Percentiles rank a stretch among this genome's conserved stretches.
These are phyloP conservation scores for Pistacia vera DNA, from an alignment of 345 rosid species.

Conservation along the genomic window DNA sequence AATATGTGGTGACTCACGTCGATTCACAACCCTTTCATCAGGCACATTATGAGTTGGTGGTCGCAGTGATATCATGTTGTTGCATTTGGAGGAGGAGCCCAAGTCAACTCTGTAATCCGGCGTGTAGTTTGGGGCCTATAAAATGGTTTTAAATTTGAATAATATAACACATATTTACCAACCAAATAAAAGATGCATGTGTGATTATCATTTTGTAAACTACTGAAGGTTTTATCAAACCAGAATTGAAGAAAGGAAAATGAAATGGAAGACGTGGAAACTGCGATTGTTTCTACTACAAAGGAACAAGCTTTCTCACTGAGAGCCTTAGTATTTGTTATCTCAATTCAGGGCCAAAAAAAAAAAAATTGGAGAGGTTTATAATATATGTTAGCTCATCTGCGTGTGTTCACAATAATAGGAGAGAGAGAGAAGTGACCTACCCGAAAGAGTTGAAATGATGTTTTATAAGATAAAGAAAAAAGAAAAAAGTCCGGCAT, in stretches of 20 bases:
- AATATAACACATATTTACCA: background rate
- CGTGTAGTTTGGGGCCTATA: slow-evolving; percentile 44
- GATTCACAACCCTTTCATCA: slow-evolving; percentile 64
- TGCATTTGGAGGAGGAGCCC: slow-evolving; percentile 71
- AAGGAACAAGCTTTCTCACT: background rate
- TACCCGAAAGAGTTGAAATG: slow-evolving; percentile 15
- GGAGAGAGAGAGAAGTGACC: slow-evolving; percentile 11
- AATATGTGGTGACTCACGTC: slow-evolving; percentile 51
- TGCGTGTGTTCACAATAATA: slow-evolving; percentile 5
- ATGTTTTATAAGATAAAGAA: slow-evolving; percentile 18
- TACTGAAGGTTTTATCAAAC: background rate
- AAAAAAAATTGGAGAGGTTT: too few relatives aligned
- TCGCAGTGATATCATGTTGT: slow-evolving; percentile 52
- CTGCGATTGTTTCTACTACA: background rate
- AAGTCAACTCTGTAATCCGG: slow-evolving; percentile 53
- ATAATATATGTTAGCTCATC: too few relatives aligned
- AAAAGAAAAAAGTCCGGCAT: slow-evolving; percentile 12
- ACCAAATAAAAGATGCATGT: background rate
- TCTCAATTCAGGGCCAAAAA: background rate
- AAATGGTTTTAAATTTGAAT: background rate
- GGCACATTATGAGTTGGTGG: slow-evolving; percentile 29
- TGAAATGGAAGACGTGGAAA: background rate
- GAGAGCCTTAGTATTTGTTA: background rate
- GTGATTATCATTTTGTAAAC: background rate
- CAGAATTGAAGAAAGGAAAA: background rate